Base-by-base conservation (phyloP, 495 filamentous ascomycete genomes). In the Monascus purpureus region DNA sequence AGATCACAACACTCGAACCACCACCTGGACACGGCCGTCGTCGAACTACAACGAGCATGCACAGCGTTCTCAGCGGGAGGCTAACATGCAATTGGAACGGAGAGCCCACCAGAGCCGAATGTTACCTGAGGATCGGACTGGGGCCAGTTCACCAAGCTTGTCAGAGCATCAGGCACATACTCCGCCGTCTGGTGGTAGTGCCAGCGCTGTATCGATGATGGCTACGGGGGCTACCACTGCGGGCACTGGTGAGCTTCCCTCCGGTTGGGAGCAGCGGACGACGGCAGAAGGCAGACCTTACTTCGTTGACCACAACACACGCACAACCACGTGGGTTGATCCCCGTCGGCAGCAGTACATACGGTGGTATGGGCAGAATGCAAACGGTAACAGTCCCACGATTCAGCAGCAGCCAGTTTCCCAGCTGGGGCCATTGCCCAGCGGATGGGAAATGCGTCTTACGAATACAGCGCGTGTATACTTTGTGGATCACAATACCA, bases 271-370 rank as follows among this genome's bases (percentile, higher is more conserved):
- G 55, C 85, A 95, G 49, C 70, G 90, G 42, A 82, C 80, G 49
- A 97, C 90, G 3, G 85, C 90, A 2, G 90, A 97, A 65, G 88
- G 88, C 17, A 72, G 90, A 31, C 63, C 87, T 13, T 97, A 97
- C 54, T 97, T 95, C 55, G 90, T 97, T n/a, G 90, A 97, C 51
- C 90, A 97, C 59, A 97, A 96, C 53, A 96, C 92, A 11, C 77
- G 90, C 34, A 96, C 92, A 4, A 97, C 90, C 6, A 97, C 90
- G 4, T 97, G 90, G 90, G 90, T 97, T n/a, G 90, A 97, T 52
- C 90, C 90, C 17, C 80, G 90, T 33, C 80, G 90, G 29, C 88
- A 95, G 61, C 90, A 96, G 54, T 97, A 93, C 58, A 95, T 97
- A 38, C 72, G 90, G 20, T 95, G 93, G 85, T 96, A 95, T 49